Conservation (phyloP, 441 rosid species). For the Geranium incanum region DNA sequence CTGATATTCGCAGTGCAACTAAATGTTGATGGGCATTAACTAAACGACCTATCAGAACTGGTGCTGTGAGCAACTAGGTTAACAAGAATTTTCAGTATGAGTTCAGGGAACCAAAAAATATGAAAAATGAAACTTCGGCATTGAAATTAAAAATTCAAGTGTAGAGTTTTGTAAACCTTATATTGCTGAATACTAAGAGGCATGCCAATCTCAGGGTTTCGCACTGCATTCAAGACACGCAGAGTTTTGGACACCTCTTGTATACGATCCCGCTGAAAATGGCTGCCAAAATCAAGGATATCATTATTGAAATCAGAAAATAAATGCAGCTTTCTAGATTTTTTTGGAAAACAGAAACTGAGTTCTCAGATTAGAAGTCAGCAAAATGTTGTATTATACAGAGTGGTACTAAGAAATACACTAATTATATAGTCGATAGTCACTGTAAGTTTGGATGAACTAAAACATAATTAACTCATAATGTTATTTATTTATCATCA, state of each 20-base stretch:
- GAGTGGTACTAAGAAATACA: background rate
- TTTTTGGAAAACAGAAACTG: background rate
- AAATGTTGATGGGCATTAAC: conserved; percentile 84
- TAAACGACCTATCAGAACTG: conserved; percentile 81
- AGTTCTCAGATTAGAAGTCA: background rate
- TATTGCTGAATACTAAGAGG: conserved; percentile 89
- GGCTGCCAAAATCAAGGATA: conserved; percentile 71
- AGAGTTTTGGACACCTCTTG: conserved; percentile 90
- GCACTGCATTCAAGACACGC: conserved; percentile 84
- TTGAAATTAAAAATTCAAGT: conserved; percentile 15
- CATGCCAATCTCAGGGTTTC: conserved; percentile 70
- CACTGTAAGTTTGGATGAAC: conserved; percentile 2
- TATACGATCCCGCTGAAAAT: conserved; percentile 81
- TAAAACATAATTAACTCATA: conserved; percentile 13
- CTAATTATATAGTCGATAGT: background rate
- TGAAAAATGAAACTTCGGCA: conserved; percentile 15
- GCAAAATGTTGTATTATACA: background rate
- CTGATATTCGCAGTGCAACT: conserved; percentile 84
- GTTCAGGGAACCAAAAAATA: conserved; percentile 9
- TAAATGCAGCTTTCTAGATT: too few relatives aligned
- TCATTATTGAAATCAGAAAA: conserved; percentile 43
- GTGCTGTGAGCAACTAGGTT: conserved; percentile 68
- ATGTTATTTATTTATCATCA: conserved; percentile 10
- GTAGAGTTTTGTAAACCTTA: conserved; percentile 49
- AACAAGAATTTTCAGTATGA: conserved; percentile 27